A percentile compares a stretch with the other conserved stretches of the same genome.
Evolutionary conservation across 441 rosid species (phyloP).

Genomic region (Codiaeum variegatum): DNA sequence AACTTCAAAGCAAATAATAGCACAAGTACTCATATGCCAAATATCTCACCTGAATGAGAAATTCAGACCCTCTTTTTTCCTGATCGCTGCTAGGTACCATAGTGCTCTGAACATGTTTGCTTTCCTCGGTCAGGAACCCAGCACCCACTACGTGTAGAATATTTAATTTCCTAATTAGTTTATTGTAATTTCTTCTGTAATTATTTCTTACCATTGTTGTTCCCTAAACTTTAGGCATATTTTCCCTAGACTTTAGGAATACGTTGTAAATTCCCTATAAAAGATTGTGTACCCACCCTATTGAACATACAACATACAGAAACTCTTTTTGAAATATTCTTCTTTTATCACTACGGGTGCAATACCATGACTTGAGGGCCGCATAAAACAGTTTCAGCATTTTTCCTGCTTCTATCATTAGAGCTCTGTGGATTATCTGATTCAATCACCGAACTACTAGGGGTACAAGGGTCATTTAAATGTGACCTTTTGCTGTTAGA

Average conservation of each 20-base stretch:
- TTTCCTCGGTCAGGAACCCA: constrained; percentile 22
- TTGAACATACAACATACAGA: no score
- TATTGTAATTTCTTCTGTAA: no score
- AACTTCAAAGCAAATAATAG: not conserved
- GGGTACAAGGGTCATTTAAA: constrained; percentile 24
- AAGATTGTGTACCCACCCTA: no score
- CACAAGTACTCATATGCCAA: not conserved
- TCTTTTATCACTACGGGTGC: no score
- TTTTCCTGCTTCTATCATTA: constrained; percentile 25
- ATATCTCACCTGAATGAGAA: constrained; percentile 62
- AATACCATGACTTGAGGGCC: no score
- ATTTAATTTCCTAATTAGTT: no score
- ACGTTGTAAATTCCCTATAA: no score
- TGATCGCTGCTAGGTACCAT: constrained; percentile 36
- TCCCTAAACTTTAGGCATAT: no score
- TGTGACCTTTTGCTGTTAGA: constrained; percentile 31
- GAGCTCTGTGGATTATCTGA: constrained; percentile 27
- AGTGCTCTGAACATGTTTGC: constrained; percentile 26
- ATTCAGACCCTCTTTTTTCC: constrained; percentile 70
- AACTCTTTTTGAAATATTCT: no score
- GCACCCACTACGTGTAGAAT: constrained; percentile 19
- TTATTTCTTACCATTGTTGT: no score
- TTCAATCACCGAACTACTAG: constrained; percentile 34
- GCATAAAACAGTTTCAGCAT: constrained; percentile 32
- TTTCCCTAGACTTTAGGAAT: no score